A percentile compares a stretch with the other conserved stretches of the same genome.
Conservation (phyloP, 176 grass and related monocot species). For the Oryza officinalis region DNA sequence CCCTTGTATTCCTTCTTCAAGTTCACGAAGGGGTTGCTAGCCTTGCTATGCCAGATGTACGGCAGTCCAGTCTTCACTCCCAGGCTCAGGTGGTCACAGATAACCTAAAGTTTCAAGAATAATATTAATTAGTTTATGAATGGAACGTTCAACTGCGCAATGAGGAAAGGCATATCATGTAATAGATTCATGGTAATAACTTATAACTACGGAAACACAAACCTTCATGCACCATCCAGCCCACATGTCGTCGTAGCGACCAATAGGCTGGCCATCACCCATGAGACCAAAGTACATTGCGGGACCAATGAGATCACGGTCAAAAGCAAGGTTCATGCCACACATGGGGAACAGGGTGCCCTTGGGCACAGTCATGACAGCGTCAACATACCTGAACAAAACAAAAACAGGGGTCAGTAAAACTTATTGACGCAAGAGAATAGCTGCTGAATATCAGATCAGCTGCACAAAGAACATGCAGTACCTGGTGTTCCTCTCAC, state of each 20-base stretch:
- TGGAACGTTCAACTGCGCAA: no score
- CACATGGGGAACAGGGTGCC: conserved; percentile 76
- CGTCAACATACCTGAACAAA: conserved; percentile 72
- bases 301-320: conserved; percentile 64
- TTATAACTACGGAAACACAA: neutral
- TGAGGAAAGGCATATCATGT: neutral
- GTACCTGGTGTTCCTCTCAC: conserved; percentile 84
- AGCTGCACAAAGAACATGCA: neutral
- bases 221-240: conserved; percentile 82
- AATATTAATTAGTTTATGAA: neutral
- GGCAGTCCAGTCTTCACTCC: conserved; percentile 96
- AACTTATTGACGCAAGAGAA: neutral
- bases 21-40: conserved; percentile 98
- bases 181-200: neutral
- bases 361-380: conserved; percentile 74
- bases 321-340: conserved; percentile 72
- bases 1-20: conserved; percentile 98
- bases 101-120: conserved; percentile 61
- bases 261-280: conserved; percentile 69
- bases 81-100: conserved; percentile 87
- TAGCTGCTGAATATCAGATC: neutral
- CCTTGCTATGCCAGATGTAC: conserved; percentile 99
- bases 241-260: conserved; percentile 83
- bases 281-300: conserved; percentile 88
- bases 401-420: neutral